Percentiles rank a stretch among this genome's conserved stretches.
These are phyloP conservation scores for Arabidopsis arenosa DNA, from an alignment of 345 rosid species.

Conservation along the genomic window DNA sequence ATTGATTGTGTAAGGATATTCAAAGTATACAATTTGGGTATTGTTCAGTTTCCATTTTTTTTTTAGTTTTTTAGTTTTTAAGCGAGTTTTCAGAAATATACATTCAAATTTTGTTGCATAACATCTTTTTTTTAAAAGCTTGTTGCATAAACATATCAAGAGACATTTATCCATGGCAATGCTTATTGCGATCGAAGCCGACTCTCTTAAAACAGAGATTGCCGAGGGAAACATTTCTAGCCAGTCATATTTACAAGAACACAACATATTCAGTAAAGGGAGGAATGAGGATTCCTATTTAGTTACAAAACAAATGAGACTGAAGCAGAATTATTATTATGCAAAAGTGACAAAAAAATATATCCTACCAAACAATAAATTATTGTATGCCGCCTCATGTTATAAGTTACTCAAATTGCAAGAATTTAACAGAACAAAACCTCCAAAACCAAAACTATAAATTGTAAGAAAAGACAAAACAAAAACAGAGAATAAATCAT, in stretches of 20 bases:
- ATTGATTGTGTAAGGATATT: no score
- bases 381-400: slow-evolving; percentile 41
- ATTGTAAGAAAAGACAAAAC: slow-evolving; percentile 25
- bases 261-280: no score
- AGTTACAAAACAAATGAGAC: neutral
- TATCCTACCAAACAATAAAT: slow-evolving; percentile 16
- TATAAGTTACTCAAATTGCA: slow-evolving; percentile 42
- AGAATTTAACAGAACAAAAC: slow-evolving; percentile 29
- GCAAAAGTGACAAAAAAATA: neutral
- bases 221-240: no score
- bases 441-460: slow-evolving; percentile 37
- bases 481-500: slow-evolving; percentile 36
- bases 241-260: neutral
- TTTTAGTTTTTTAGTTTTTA: no score
- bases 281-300: neutral
- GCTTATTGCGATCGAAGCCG: neutral
- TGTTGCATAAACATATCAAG: no score
- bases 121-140: no score
- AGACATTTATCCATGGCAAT: no score
- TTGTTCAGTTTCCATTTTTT: no score
- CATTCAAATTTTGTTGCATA: no score
- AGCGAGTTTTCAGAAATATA: no score
- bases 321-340: slow-evolving; percentile 19
- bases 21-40: no score
- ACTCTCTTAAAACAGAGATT: no score